Evolutionary conservation across 352 stramenopile species (phyloP).

Genomic region (Phytophthora cryptogea): DNA sequence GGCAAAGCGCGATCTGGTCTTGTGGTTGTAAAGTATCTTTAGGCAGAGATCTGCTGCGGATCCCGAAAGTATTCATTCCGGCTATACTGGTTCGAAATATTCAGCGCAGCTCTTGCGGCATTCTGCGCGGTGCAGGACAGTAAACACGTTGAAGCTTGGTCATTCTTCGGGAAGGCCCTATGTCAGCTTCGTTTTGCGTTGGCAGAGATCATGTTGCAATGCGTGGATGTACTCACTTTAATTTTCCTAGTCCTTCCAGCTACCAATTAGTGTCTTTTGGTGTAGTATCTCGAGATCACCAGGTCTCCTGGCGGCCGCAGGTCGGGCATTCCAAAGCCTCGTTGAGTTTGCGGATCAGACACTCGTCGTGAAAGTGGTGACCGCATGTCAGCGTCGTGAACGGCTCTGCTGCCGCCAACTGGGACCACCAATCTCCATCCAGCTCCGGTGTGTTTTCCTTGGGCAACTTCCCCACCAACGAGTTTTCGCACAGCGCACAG

Average conservation of each 20-base stretch:
- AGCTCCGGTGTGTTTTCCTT: constrained; percentile 6
- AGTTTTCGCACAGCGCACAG: constrained; percentile 27
- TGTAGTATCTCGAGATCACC: constrained; percentile 2
- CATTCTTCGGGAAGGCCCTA: not conserved
- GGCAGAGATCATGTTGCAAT: not conserved
- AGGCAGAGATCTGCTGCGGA: not conserved
- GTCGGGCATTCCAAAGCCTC: constrained; percentile 54
- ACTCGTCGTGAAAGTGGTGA: constrained; percentile 76
- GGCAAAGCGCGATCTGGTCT: not conserved
- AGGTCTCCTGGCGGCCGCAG: constrained; percentile 37
- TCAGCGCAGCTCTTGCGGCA: not conserved
- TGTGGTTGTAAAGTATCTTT: constrained; percentile 1
- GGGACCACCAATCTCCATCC: constrained; percentile 18
- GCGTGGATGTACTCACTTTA: constrained; percentile 1
- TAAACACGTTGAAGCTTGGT: not conserved
- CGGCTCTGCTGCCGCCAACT: constrained; percentile 20
- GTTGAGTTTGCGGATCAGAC: constrained; percentile 64
- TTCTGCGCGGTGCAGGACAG: not conserved
- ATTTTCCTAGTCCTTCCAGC: constrained; percentile 5
- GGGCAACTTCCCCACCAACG: constrained; percentile 14
- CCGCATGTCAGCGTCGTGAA: constrained; percentile 56
- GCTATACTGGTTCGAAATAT: not conserved
- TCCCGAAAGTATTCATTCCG: not conserved
- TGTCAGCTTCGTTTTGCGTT: not conserved
- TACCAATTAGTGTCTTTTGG: not conserved